phyloP scores from a whole-genome alignment of 2,329 filamentous ascomycete species.

The Fusarium proliferatum region DNA sequence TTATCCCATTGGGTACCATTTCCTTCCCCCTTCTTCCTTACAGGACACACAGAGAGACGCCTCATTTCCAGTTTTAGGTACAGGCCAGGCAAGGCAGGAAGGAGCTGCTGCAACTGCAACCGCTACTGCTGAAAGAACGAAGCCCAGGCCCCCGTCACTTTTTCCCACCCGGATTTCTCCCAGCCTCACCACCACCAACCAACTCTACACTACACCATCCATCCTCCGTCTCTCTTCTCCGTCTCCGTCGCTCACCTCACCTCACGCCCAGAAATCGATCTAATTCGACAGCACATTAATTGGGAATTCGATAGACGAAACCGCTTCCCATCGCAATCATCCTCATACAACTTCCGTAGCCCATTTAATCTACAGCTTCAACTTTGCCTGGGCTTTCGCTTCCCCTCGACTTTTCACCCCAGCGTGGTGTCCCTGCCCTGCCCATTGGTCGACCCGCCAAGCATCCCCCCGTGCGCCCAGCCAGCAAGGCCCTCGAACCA shows the following conservation, averaged over 20 bases:
- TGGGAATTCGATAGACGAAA: slow-evolving; percentile 22
- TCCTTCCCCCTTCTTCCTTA: slow-evolving; percentile 14
- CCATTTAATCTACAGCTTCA: slow-evolving; percentile 8
- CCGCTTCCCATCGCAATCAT: slow-evolving; percentile 31
- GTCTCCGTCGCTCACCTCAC: slow-evolving; percentile 24
- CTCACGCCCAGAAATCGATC: slow-evolving; percentile 5
- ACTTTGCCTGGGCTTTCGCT: slow-evolving; percentile 11
- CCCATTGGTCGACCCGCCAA: slow-evolving; percentile 45
- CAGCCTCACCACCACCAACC: slow-evolving; percentile 38
- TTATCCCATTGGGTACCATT: slow-evolving; percentile 12
- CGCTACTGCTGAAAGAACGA: slow-evolving; percentile 19
- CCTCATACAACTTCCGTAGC: slow-evolving; percentile 29
- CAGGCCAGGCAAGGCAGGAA: slow-evolving; percentile 33
- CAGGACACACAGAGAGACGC: slow-evolving; percentile 26
- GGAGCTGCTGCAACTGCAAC: slow-evolving; percentile 1
- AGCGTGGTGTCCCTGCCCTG: slow-evolving; percentile 35
- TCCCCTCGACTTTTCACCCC: slow-evolving; percentile 19
- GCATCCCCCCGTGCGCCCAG: slow-evolving; percentile 42
- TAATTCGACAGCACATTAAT: slow-evolving; percentile 27
- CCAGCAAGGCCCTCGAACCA: slow-evolving; percentile 43
- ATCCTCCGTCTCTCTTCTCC: slow-evolving; percentile 22
- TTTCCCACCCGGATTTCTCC: slow-evolving; percentile 38
- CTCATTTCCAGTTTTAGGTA: slow-evolving; percentile 46
- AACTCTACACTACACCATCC: background rate
- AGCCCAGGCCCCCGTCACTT: slow-evolving; percentile 34